These are phyloP conservation scores for Pichia nanzhaoensis DNA, from an alignment of 805 yeast genomes.

Conservation along the genomic window DNA sequence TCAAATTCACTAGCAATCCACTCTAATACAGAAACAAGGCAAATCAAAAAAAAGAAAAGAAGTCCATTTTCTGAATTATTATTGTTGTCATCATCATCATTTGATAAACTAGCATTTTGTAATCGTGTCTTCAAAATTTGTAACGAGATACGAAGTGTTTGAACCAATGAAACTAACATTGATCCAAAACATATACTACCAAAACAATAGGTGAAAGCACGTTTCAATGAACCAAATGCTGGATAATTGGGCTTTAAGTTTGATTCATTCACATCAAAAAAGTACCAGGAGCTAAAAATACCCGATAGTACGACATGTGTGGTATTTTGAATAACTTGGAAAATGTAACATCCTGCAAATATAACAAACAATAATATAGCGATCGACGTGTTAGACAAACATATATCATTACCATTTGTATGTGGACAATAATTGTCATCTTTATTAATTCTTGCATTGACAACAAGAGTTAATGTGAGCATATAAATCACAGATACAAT, in stretches of 20 bases:
- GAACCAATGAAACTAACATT: slow-evolving; percentile 68
- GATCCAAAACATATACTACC: slow-evolving; percentile 86
- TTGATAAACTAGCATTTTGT: slow-evolving; percentile 21
- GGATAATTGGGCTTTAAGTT: slow-evolving; percentile 68
- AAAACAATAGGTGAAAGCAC: slow-evolving; percentile 79
- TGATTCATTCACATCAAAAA: slow-evolving; percentile 34
- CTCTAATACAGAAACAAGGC: slow-evolving; percentile 51
- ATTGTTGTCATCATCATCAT: slow-evolving; percentile 45
- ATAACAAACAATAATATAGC: slow-evolving; percentile 50
- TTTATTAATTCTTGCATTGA: slow-evolving; percentile 18
- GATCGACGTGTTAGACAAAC: slow-evolving; percentile 26
- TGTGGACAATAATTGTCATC: slow-evolving; percentile 50
- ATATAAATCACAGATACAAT: slow-evolving; percentile 60
- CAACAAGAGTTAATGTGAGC: slow-evolving; percentile 54
- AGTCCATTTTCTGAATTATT: slow-evolving; percentile 25
- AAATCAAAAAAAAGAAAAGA: slow-evolving; percentile 42
- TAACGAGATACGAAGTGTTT: slow-evolving; percentile 52
- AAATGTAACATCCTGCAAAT: slow-evolving; percentile 76
- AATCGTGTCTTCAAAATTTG: slow-evolving; percentile 42
- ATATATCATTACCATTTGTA: slow-evolving; percentile 24
- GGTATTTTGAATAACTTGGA: slow-evolving; percentile 76
- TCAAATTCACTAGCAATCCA: slow-evolving; percentile 45
- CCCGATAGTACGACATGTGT: slow-evolving; percentile 80
- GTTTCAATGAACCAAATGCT: slow-evolving; percentile 66
- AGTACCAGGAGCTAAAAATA: slow-evolving; percentile 88